Evolutionary conservation across 306 rosid genomes (phyloP), one percentile per base, ranked within the genome.

Genomic region (Vachellia pachyceras): DNA sequence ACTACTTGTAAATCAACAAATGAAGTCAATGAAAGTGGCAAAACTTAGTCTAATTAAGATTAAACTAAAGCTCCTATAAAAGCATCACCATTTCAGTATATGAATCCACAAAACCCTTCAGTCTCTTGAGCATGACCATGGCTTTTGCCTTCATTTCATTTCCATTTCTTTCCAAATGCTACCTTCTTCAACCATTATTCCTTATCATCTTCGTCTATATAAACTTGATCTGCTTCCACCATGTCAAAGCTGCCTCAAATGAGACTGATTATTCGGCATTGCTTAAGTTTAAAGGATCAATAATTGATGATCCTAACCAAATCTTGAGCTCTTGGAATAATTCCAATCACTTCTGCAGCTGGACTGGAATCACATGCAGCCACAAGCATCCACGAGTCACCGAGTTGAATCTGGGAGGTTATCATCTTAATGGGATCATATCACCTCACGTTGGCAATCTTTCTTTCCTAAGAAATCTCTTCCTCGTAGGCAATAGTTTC

Each of bases 281-380:
- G 7, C 71, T 36, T 46, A 65, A 65, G 71, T 65, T 65, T 65
- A 15, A 65, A 17, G 25, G 37, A 52, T 52, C 4, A 18, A 52
- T 52, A n/a, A 0, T 10, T 6, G 10, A 52, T 18, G 60, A 52
- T 52, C 60, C 60, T 52, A 1, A 52, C 0, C 3, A n/a, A 52
- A n/a, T 52, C 60, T 18, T 52, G 60, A 18, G 60, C 25, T 52
- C 60, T n/a, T 52, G 60, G 60, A 52, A 52, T n/a, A 52, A 25
- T 52, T 52, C 60, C 1, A 52, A 52, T 25, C 23, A 52, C 25
- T 52, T 52, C 10, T 65, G 71, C 46, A 17, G 1, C 0, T 65
- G 71, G 71, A 18, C 20, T 36, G 71, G 71, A 65, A 37, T 65
- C 71, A 65, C 46, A 15, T 65, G 71, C 25, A 17, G 71, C 23